Base-by-base conservation (phyloP, 805 yeast genomes). In the Jamesozyma piceae region DNA sequence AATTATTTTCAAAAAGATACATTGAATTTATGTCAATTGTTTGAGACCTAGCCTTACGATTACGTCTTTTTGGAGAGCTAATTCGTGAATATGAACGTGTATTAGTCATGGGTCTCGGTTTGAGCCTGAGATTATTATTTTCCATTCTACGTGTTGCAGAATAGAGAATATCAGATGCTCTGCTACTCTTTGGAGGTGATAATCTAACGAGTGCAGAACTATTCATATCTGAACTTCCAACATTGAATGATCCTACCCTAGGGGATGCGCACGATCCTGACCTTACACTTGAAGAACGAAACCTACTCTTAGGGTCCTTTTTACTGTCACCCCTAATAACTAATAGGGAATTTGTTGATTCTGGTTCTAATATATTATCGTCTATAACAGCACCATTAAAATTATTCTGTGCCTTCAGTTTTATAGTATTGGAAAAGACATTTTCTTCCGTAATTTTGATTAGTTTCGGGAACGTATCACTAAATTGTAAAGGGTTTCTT, bases 401-500 rank as follows among this genome's bases (percentile, higher is more conserved):
- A 24, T 38, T 21, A 24, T 31, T 24, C 6, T 11, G 10, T 8
- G 6, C 28, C 28, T 24, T 24, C 6, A 8, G 6, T 24, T 24
- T 24, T 24, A 24, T 24, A 8, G 28, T 8, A 15, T 35, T 34
- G 2, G 27, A n/a, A 15, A 15, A 13, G 18, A 5, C 18, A 9
- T 9, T 27, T 18, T 27, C 43, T 24, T 43, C 42, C 31, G 38
- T 44, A 14, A 39, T 30, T 30, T 43, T 43, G 3, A 46, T 43
- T 26, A 49, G 34, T 9, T 43, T 49, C 14, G 49, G 43, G 1
- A 53, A 49, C 6, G 42, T 44, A 32, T 56, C 57, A 13, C 50
- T 43, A 36, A 58, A 54, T 40, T 55, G 60, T 34, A 61, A 45
- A 1, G 64, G 62, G 41, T 57, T 61, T 21, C 50, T 58, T 21